Base-by-base conservation (phyloP, 2,329 filamentous ascomycete species). In the Fusarium tuaranense region DNA sequence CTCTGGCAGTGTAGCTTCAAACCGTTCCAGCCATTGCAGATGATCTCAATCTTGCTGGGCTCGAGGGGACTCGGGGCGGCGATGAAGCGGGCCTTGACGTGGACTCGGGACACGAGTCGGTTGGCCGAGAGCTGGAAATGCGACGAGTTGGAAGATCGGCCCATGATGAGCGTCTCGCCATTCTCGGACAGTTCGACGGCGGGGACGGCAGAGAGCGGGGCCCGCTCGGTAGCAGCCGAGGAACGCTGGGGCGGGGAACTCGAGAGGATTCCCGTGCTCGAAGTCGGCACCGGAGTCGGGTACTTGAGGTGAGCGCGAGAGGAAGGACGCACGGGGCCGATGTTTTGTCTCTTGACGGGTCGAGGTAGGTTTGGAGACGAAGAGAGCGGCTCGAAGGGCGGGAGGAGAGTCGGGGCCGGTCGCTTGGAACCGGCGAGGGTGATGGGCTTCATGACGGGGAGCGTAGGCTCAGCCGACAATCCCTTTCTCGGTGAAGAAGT, bases 11-110 rank as follows among this genome's bases (percentile, higher is more conserved):
- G 95, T 76, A 99, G 85, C 86, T 95, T 97, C 75, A 97, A 88
- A 18, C 97, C 97, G 82, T 99, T 99, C 96, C 96, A 98, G 25
- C 97, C 97, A 79, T 93, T 90, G 87, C 97, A 99, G 79, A 94
- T 89, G 78, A 99, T 93, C 83, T 98, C 94, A 57, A 99, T 90
- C 82, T 91, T 92, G 82, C 93, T 94, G 72, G 91, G 88, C 76
- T 94, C 91, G 78, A 94, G 88, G 7, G 89, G 89, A 65, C 90
- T 88, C 22, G 88, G 85, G 14, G 94, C 91, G 25, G 93, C 88
- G 73, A 96, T 90, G 82, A 95, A 99, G 63, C 92, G 90, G 73
- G 95, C 95, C 84, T 94, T 93, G 83, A 98, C 93, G 82, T 99
- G 97, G 27, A 98, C 91, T 80, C 97, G 93, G 79, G 97, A 98